Base-by-base conservation (phyloP, 345 rosid species). In the Ailanthus altissimus region DNA sequence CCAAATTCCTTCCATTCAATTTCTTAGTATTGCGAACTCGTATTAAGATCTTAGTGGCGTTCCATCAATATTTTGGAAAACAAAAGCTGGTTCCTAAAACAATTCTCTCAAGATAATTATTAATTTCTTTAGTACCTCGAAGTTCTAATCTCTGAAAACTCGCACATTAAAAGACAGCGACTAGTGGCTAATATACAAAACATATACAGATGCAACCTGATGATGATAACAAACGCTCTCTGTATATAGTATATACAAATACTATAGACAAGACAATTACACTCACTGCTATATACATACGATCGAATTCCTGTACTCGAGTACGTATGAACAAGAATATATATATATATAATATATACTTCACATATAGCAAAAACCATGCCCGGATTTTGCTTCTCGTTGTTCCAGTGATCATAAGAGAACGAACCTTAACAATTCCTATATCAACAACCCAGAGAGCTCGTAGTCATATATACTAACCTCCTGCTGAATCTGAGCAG, bases 401-500 rank as follows among this genome's bases (percentile, higher is more conserved):
- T 36, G 26, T 70, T 42, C 25, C 69, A 32, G 25, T 32, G 38
- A 32, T 32, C 38, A 3, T 32, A 32, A 32, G 38, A 32, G 38
- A 32, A 32, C 38, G 3, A 32, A 32, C 38, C 1, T 32, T 32
- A 21, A 10, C 1, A 16, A 51, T 36, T 16, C 16, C 47, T 40
- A 63, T 18, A 63, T 63, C 6, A 63, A 21, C 58, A 82, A 23
- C 76, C 76, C 83, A 15, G 81, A 54, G 12, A 80, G 66, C 38
- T 74, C 73, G 45, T 83, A 83, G 45, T 81, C 82, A 9, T 71
- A 81, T 5, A 75, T 67, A 78, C 80, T 83, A 70, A 78, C 80
- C 79, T 67, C 78, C 43, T 76, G 73, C 67, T 72, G 70, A 45
- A 51, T 20, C 45, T 36, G 23, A 71, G 9, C 20, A 54, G n/a